Evolutionary conservation across 1,284 basidiomycete genomes (phyloP).

Genomic region (Pseudozyma hubeiensis): DNA sequence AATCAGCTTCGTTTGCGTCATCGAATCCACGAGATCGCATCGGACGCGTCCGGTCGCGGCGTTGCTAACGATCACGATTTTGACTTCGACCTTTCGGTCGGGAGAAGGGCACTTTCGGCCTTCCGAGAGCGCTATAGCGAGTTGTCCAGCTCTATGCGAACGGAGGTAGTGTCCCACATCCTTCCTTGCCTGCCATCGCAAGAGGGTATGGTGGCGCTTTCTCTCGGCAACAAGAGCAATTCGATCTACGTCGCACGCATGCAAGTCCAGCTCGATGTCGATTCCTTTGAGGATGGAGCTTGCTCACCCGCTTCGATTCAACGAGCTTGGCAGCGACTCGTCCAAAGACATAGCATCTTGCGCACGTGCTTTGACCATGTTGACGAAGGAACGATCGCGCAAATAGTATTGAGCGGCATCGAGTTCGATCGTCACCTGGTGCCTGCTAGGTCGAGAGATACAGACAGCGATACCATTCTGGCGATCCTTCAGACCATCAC

Average conservation of each 20-base stretch:
- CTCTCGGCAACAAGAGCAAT: slow-evolving; percentile 6
- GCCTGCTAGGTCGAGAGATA: neutral
- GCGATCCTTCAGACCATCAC: slow-evolving; percentile 4
- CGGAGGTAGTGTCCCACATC: neutral
- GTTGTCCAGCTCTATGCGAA: neutral
- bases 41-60: neutral
- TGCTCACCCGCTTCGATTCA: slow-evolving; percentile 4
- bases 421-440: slow-evolving; percentile 5
- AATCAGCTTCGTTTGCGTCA: slow-evolving; percentile 3
- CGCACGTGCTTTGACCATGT: slow-evolving; percentile 28
- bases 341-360: slow-evolving; percentile 20
- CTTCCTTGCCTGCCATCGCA: slow-evolving; percentile 20
- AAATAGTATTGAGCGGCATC: slow-evolving; percentile 1
- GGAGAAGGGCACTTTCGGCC: neutral
- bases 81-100: slow-evolving; percentile 9
- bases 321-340: slow-evolving; percentile 8
- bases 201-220: slow-evolving; percentile 27
- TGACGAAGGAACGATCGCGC: slow-evolving; percentile 18
- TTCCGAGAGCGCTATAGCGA: slow-evolving; percentile 7
- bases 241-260: slow-evolving; percentile 19
- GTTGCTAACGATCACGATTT: neutral
- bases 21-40: slow-evolving; percentile 19
- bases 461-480: neutral
- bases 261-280: slow-evolving; percentile 1
- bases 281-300: neutral